Base-by-base conservation (phyloP, 352 stramenopile genomes). In the Thalassiosira mediterranea region DNA sequence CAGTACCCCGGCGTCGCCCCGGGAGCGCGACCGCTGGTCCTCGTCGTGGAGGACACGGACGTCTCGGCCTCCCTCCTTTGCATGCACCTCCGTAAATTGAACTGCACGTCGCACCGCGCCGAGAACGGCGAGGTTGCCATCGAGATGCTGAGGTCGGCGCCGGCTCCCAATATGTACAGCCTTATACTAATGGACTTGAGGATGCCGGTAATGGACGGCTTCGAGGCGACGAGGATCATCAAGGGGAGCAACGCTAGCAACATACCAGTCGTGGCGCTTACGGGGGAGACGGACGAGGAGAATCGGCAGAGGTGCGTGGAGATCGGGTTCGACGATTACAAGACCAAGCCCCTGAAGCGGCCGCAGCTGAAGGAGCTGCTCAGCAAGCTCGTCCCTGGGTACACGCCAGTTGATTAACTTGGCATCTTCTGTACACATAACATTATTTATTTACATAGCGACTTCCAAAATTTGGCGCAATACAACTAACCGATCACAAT, bases 151-250 rank as follows among this genome's bases (percentile, higher is more conserved):
- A 53, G 71, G 1, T 57, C 51, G 15, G 70, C 68, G n/a, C 67
- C 67, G 4, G 38, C 71, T 42, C 68, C 68, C n/a, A 76, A 72
- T 38, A 82, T 81, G 64, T 90, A 80, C 49, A 78, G 69, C 48
- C 57, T 88, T 0, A 78, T 90, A 7, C 67, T 90, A 13, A 90
- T 90, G 83, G 83, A 90, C 76, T 52, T 90, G 46, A 49, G 81
- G 17, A 90, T 90, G 83, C 83, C 83, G 0, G 68, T 87, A 0
- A 84, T 88, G 72, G 80, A 90, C 71, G 83, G 83, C n/a, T 75
- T 87, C n/a, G 72, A 88, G 46, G 83, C 83, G 37, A 80, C 69
- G 11, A 79, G 58, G 56, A 57, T 79, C n/a, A 90, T 90, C 65
- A 80, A 76, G 42, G 47, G 52, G 23, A 74, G 60, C 21, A 62